Evolutionary conservation across 2,329 filamentous ascomycete species (phyloP).

Genomic region (Alternaria sp.): DNA sequence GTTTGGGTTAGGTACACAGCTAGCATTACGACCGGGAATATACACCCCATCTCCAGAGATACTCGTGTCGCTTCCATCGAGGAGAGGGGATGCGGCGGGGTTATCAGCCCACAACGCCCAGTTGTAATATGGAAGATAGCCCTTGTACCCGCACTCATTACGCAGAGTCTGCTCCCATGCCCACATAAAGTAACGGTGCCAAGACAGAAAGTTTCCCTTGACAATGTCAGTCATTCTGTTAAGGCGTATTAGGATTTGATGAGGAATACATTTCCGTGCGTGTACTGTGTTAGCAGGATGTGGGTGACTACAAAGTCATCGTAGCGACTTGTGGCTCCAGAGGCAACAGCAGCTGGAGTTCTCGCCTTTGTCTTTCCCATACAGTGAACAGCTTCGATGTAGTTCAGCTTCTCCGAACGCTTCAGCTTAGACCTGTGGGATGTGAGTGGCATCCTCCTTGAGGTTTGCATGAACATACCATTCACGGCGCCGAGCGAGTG

Average conservation of each 20-base stretch:
- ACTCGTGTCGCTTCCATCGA: conserved; percentile 5
- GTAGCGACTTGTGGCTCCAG: conserved; percentile 38
- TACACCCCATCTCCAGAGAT: conserved; percentile 4
- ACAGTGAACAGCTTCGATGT: conserved; percentile 44
- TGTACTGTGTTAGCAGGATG: conserved; percentile 36
- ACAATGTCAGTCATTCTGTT: neutral
- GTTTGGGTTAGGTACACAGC: neutral
- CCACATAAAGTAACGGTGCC: conserved; percentile 52
- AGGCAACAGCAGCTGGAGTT: conserved; percentile 27
- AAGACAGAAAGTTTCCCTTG: conserved; percentile 39
- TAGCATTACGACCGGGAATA: neutral
- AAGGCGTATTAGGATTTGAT: neutral
- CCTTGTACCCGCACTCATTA: conserved; percentile 42
- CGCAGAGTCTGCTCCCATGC: conserved; percentile 49
- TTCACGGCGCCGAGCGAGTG: neutral
- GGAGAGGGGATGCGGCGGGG: neutral
- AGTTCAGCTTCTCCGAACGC: conserved; percentile 27
- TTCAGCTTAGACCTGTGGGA: neutral
- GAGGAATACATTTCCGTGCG: conserved; percentile 34
- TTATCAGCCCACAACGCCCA: conserved; percentile 6
- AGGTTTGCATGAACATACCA: neutral
- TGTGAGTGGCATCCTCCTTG: neutral
- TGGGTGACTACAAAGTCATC: conserved; percentile 43
- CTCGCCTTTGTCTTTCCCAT: conserved; percentile 27
- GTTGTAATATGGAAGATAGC: conserved; percentile 8